Base-by-base conservation (phyloP, 148 eudicot genomes). In the Agrostemma githago region DNA sequence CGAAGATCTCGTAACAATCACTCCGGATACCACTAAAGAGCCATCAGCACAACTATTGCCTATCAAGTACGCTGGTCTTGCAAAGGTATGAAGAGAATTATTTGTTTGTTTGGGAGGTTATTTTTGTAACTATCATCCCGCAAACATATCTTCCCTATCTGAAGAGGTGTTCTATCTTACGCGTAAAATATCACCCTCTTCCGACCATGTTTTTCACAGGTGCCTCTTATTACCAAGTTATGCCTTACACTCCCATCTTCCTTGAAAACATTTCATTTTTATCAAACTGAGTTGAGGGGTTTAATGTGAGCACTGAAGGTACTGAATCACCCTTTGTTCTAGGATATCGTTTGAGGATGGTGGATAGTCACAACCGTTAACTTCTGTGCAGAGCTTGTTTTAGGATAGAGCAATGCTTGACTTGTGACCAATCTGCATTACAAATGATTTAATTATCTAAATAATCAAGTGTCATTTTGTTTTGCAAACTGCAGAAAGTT, bases 41-140 rank as follows among this genome's bases (percentile, higher is more conserved):
- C 76, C 85, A 20, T 84, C 89, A 0, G 70, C 83, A 11, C 79
- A 83, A 54, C 15, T 86, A 51, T 76, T 88, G 68, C 91, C 91
- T 37, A 79, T 88, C 67, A 84, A 84, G 46, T 88, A 82, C 57
- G 68, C 63, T 17, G 87, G 85, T 51, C 81, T 88, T 65, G 80
- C 88, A 8, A 73, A 84, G 87, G 91, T 88, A 79, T 69, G 80
- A 3, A 6, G 38, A 15, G 34, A 38, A 17, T 54, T 8, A 37
- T 17, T 62, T 71, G 10, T 26, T 66, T n/a, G 70, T 15, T 38
- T 58, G 11, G 26, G 70, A 19, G 34, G 8, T 19, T 41, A 38
- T 70, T 19, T 40, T 37, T 38, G 51, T 17, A 21, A 21, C 11
- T 6, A 43, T 15, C 11, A 39, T 14, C 40, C 56, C 14, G 11